Evolutionary conservation across 2,329 filamentous ascomycete species (phyloP).

Genomic region (Domatiomyces globalis): DNA sequence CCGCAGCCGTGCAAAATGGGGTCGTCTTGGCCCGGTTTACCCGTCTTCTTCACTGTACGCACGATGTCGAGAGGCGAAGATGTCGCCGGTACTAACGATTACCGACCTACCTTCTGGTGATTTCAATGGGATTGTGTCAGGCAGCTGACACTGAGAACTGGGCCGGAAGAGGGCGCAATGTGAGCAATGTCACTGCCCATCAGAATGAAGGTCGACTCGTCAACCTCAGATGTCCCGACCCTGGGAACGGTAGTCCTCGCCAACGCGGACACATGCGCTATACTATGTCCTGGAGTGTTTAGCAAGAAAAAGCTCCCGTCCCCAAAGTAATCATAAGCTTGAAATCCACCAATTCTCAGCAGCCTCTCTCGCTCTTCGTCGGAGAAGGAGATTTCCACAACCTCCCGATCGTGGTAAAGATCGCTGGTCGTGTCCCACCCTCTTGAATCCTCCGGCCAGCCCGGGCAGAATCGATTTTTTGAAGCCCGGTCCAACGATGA

Average conservation of each 20-base stretch:
- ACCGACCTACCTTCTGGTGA: neutral
- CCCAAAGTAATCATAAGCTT: slow-evolving; percentile 37
- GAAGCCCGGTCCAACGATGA: slow-evolving; percentile 43
- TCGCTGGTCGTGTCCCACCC: slow-evolving; percentile 22
- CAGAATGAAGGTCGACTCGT: slow-evolving; percentile 9
- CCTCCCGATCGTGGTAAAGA: slow-evolving; percentile 25
- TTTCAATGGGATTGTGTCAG: slow-evolving; percentile 7
- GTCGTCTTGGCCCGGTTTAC: slow-evolving; percentile 12
- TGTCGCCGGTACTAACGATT: slow-evolving; percentile 15
- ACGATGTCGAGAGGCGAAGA: slow-evolving; percentile 15
- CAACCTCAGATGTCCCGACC: neutral
- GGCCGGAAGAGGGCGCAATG: slow-evolving; percentile 19
- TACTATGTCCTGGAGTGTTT: slow-evolving; percentile 24
- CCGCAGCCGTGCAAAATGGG: slow-evolving; percentile 12
- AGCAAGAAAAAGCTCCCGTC: slow-evolving; percentile 45
- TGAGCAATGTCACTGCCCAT: slow-evolving; percentile 9
- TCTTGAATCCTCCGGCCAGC: slow-evolving; percentile 30
- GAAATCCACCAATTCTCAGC: slow-evolving; percentile 24
- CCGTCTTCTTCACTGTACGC: slow-evolving; percentile 5
- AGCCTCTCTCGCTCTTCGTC: too few relatives aligned
- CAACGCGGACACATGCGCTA: slow-evolving; percentile 17
- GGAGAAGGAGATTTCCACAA: slow-evolving; percentile 18
- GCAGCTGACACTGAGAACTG: slow-evolving; percentile 18
- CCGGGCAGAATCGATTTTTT: slow-evolving; percentile 34
- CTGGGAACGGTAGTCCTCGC: slow-evolving; percentile 11